Conservation (phyloP, 441 rosid genomes). For the Adansonia rubrostipa region DNA sequence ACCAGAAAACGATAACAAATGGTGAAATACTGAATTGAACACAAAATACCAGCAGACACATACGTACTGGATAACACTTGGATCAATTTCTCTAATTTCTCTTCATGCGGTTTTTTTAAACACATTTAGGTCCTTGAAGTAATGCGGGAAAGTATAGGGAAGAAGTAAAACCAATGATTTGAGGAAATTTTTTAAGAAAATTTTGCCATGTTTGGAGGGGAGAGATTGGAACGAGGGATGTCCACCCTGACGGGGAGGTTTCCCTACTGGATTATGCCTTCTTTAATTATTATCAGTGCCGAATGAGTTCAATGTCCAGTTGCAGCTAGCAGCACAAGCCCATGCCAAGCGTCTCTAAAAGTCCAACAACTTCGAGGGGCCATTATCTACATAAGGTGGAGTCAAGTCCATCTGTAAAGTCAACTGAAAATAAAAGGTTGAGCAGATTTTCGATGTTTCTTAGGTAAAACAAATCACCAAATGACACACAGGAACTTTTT, state of each 20-base stretch:
- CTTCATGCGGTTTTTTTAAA: background rate
- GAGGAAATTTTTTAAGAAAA: background rate
- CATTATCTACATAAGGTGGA: constrained; percentile 90
- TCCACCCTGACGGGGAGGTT: background rate
- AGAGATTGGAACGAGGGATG: background rate
- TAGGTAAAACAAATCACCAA: too few species aligned
- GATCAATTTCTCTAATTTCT: background rate
- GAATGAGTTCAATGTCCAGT: constrained; percentile 95
- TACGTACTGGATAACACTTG: background rate
- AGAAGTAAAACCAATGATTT: background rate
- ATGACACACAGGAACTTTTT: too few species aligned
- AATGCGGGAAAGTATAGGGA: too few species aligned
- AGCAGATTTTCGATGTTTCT: background rate
- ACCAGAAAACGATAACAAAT: background rate
- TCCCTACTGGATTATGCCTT: background rate
- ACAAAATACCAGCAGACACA: too few species aligned
- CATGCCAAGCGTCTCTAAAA: constrained; percentile 98
- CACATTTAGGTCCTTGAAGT: background rate
- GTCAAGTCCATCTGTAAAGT: constrained; percentile 71
- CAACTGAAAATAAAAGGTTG: constrained; percentile 20
- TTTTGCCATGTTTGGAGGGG: background rate
- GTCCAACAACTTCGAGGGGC: constrained; percentile 85
- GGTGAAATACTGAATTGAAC: too few species aligned
- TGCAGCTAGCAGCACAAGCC: constrained; percentile 79
- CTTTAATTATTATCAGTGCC: constrained; percentile 69